Evolutionary conservation across 805 yeast species (phyloP).

Genomic region (Teunomyces gatunensis): DNA sequence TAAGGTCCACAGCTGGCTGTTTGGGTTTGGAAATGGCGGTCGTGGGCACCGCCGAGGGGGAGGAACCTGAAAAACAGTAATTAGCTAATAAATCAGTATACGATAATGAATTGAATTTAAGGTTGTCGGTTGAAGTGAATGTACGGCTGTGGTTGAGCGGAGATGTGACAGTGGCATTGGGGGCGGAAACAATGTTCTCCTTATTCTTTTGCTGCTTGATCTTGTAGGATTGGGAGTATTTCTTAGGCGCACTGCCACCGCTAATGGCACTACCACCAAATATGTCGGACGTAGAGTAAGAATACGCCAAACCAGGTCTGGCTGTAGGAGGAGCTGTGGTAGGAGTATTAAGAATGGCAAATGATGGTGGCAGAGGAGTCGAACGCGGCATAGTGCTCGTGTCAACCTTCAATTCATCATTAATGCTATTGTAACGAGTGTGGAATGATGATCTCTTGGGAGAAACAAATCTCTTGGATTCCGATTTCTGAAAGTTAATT

Average conservation of each 20-base stretch:
- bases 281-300: constrained; percentile 19
- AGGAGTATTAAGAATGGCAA: background rate
- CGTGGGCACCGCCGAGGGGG: constrained; percentile 8
- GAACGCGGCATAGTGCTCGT: constrained; percentile 7
- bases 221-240: constrained; percentile 29
- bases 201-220: constrained; percentile 11
- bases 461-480: background rate
- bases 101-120: constrained; percentile 22
- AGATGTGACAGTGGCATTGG: constrained; percentile 1
- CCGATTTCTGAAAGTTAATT: constrained; percentile 13
- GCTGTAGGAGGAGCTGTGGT: background rate
- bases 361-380: constrained; percentile 4
- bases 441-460: constrained; percentile 13
- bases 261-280: constrained; percentile 1
- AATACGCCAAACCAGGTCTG: constrained; percentile 18
- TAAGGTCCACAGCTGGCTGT: background rate
- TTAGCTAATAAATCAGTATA: constrained; percentile 35
- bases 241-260: constrained; percentile 10
- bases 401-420: constrained; percentile 11
- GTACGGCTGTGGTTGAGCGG: background rate
- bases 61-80: constrained; percentile 36
- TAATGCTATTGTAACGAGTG: constrained; percentile 16
- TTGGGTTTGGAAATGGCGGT: background rate
- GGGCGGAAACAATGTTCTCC: background rate
- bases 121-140: constrained; percentile 7